A percentile compares a stretch with the other conserved stretches of the same genome.
Evolutionary conservation across 2,329 filamentous ascomycete genomes (phyloP).

Genomic region (Alternaria sp.): DNA sequence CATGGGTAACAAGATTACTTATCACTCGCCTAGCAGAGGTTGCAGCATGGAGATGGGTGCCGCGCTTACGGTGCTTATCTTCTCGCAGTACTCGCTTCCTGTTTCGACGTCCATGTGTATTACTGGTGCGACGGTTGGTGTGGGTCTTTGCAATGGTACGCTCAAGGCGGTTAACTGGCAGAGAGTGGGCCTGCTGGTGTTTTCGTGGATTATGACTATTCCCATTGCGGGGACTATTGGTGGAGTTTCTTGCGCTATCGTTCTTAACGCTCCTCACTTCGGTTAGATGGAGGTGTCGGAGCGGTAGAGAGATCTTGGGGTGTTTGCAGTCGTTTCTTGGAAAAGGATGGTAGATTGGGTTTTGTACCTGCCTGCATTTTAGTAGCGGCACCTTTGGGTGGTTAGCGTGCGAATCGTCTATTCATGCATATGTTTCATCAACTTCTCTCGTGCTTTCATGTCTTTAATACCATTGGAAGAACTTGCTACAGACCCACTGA

Average conservation of each 20-base stretch:
- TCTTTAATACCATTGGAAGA: rapidly evolving
- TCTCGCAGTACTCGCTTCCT: slow-evolving; percentile 76
- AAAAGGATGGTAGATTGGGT: background rate
- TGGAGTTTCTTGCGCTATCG: slow-evolving; percentile 53
- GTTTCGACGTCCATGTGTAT: slow-evolving; percentile 75
- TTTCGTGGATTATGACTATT: slow-evolving; percentile 71
- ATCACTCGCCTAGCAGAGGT: slow-evolving; percentile 23
- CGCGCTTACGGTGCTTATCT: slow-evolving; percentile 76
- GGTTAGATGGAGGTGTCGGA: background rate
- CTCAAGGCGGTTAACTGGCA: slow-evolving; percentile 75
- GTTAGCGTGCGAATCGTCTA: background rate
- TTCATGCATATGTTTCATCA: background rate
- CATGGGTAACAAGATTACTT: slow-evolving; percentile 64
- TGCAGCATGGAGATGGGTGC: slow-evolving; percentile 83
- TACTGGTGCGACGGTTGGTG: slow-evolving; percentile 78
- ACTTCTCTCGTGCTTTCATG: rapidly evolving
- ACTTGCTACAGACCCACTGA: background rate
- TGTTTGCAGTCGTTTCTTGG: no score
- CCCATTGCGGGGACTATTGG: slow-evolving; percentile 66
- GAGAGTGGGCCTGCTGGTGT: slow-evolving; percentile 69
- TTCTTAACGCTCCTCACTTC: slow-evolving; percentile 66
- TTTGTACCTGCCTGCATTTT: background rate
- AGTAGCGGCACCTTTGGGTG: background rate
- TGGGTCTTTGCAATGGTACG: slow-evolving; percentile 77
- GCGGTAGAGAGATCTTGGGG: rapidly evolving